Evolutionary conservation across 768 basidiomycete genomes (phyloP).

Genomic region (Boletus sensibilis): DNA sequence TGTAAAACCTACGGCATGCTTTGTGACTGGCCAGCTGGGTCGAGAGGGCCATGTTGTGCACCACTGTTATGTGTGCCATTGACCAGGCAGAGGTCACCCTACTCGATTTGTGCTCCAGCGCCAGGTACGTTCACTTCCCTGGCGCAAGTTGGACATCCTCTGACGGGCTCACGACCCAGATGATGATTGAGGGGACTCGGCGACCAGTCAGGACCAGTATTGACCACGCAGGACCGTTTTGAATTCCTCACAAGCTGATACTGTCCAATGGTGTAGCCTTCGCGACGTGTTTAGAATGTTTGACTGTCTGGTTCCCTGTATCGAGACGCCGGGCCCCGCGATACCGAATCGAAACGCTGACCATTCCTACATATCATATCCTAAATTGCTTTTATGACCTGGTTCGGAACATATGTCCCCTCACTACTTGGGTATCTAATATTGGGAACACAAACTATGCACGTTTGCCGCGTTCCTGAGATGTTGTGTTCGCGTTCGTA

Average conservation of each 20-base stretch:
- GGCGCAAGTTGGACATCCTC: background rate
- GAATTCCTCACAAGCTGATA: no score
- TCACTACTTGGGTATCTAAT: background rate
- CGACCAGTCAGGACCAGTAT: background rate
- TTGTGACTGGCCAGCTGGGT: slow-evolving; percentile 18
- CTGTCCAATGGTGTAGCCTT: background rate
- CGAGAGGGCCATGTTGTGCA: slow-evolving; percentile 16
- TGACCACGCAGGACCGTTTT: background rate
- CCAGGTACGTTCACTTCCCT: background rate
- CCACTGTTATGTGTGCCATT: slow-evolving; percentile 15
- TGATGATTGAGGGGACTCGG: background rate
- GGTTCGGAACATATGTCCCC: background rate
- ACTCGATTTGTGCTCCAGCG: slow-evolving; percentile 10
- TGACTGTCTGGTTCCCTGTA: background rate
- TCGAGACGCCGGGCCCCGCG: no score
- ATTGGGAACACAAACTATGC: background rate
- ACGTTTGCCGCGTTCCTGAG: background rate
- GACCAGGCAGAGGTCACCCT: slow-evolving; percentile 1
- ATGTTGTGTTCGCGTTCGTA: background rate
- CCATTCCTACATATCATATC: background rate
- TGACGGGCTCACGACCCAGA: no score
- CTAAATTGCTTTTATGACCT: background rate
- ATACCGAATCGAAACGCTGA: no score
- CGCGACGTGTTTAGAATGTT: background rate
- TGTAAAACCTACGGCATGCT: slow-evolving; percentile 4